Conservation (phyloP, 2,329 filamentous ascomycete species). For the Aspergillus sp. region DNA sequence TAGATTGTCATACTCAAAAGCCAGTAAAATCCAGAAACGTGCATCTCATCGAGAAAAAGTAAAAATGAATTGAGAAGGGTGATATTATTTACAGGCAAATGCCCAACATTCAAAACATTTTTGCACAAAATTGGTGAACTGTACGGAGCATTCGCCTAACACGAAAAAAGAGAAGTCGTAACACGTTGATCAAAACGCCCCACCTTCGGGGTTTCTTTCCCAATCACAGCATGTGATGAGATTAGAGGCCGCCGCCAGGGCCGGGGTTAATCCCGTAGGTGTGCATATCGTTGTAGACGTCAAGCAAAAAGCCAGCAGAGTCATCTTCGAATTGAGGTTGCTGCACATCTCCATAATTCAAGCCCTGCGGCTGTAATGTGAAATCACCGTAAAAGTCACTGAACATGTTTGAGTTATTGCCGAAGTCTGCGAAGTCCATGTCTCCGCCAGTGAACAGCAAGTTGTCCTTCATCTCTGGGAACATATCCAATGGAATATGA, state of each 20-base stretch:
- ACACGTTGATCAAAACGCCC: conserved; percentile 10
- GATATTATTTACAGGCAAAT: background rate
- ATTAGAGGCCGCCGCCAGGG: conserved; percentile 10
- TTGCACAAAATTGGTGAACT: background rate
- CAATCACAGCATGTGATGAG: conserved; percentile 1
- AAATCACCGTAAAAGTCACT: conserved; percentile 11
- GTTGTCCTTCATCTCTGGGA: conserved; percentile 12
- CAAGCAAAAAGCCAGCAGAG: conserved; percentile 10
- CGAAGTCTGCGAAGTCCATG: conserved; percentile 8
- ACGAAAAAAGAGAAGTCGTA: conserved; percentile 6
- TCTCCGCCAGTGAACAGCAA: conserved; percentile 9
- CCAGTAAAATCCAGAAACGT: background rate
- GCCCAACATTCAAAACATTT: background rate
- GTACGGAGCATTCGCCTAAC: conserved; percentile 2
- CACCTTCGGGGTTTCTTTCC: conserved; percentile 2
- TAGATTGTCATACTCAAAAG: background rate
- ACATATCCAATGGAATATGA: conserved; percentile 10
- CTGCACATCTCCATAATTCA: conserved; percentile 7
- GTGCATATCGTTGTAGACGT: conserved; percentile 14
- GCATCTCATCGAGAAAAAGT: background rate
- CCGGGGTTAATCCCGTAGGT: conserved; percentile 11
- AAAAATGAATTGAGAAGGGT: background rate
- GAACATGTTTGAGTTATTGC: conserved; percentile 9
- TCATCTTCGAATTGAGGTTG: conserved; percentile 11
- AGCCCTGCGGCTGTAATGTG: conserved; percentile 3